Evolutionary conservation across 169 alveolate species (phyloP).

Genomic region (Cytauxzoon felis): DNA sequence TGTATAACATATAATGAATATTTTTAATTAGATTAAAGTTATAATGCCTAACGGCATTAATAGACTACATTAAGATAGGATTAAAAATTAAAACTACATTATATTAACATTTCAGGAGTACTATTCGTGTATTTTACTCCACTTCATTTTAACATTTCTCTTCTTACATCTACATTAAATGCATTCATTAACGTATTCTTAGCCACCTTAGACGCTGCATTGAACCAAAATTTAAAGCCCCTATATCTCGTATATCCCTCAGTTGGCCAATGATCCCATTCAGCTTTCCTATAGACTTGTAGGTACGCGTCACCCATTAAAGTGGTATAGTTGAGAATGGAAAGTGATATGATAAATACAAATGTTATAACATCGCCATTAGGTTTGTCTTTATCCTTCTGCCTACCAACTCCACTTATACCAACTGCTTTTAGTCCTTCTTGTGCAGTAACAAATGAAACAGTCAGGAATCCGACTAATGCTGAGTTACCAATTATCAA

Average conservation of each 20-base stretch:
- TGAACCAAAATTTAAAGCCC: background rate
- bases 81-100: too few species aligned
- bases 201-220: too few species aligned
- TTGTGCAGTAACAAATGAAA: background rate
- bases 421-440: slow-evolving; percentile 14
- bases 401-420: slow-evolving; percentile 14
- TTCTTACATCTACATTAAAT: too few species aligned
- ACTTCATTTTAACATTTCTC: too few species aligned
- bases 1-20: too few species aligned
- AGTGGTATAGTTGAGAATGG: background rate
- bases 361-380: slow-evolving; percentile 16
- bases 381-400: slow-evolving; percentile 6
- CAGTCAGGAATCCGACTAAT: slow-evolving; percentile 4
- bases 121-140: too few species aligned
- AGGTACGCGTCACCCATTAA: slow-evolving; percentile 26
- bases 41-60: too few species aligned
- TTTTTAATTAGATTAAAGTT: too few species aligned
- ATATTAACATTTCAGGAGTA: too few species aligned
- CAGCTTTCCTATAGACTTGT: slow-evolving; percentile 2
- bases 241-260: too few species aligned
- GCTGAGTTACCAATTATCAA: background rate
- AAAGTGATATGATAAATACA: slow-evolving; percentile 5
- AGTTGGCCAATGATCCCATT: slow-evolving; percentile 15
- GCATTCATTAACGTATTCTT: too few species aligned
- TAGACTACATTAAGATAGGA: too few species aligned